Percentiles rank a stretch among this genome's conserved stretches.
phyloP scores from a whole-genome alignment of 2,329 filamentous ascomycete genomes.

The Tolypocladium cylindrosporum region DNA sequence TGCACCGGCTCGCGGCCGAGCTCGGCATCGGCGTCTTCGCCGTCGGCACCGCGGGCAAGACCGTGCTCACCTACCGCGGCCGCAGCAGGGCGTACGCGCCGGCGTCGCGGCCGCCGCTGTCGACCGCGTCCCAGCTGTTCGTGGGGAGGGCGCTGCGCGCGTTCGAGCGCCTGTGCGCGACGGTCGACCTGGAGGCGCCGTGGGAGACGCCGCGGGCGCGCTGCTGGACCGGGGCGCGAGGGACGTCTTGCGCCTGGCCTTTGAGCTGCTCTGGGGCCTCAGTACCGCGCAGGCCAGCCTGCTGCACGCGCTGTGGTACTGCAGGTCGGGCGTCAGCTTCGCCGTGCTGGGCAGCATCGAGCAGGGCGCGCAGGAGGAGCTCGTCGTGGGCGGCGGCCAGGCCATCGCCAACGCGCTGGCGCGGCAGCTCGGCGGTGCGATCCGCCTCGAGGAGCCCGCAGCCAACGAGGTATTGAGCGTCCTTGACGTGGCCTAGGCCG shows the following conservation, averaged over 20 bases:
- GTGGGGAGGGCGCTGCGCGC: background rate
- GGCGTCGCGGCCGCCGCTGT: background rate
- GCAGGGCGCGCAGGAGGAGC: background rate
- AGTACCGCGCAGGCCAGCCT: background rate
- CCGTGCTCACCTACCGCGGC: background rate
- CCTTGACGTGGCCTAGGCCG: background rate
- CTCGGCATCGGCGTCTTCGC: background rate
- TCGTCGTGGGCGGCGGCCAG: constrained; percentile 1
- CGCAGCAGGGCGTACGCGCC: background rate
- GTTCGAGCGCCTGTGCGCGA: background rate
- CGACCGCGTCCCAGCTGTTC: background rate
- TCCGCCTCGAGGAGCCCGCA: background rate
- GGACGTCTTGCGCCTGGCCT: background rate
- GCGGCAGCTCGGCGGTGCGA: background rate
- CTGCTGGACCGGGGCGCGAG: background rate
- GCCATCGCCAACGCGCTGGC: constrained; percentile 1
- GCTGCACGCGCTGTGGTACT: constrained; percentile 1
- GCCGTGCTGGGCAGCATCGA: background rate
- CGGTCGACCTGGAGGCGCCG: background rate
- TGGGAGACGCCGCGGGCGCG: no score
- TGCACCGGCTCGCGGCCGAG: background rate
- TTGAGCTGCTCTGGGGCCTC: background rate
- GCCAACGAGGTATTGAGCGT: background rate
- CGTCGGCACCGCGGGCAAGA: background rate
- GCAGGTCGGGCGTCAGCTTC: constrained; percentile 2